A percentile compares a stretch with the other conserved stretches of the same genome.
phyloP scores from a whole-genome alignment of 2,329 filamentous ascomycete species.

The Phoma sp. region DNA sequence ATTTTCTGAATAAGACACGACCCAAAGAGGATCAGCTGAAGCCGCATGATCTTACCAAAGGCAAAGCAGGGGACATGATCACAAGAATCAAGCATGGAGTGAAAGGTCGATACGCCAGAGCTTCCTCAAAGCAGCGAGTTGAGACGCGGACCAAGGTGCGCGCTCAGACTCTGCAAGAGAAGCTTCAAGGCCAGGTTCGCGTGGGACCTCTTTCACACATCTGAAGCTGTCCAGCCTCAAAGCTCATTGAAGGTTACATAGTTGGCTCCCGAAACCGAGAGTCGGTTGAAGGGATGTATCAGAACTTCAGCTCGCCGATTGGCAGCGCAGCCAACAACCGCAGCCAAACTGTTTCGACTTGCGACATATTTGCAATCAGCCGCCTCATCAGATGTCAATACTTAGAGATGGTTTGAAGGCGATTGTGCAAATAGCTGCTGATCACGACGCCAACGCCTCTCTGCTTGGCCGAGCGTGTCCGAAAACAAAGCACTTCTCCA shows the following conservation, averaged over 20 bases:
- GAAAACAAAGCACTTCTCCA: background rate
- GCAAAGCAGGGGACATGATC: slow-evolving; percentile 87
- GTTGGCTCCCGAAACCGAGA: too few relatives aligned
- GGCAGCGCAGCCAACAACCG: background rate
- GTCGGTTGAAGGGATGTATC: too few relatives aligned
- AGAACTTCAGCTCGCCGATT: too few relatives aligned
- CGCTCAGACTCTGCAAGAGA: slow-evolving; percentile 53
- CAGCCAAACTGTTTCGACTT: background rate
- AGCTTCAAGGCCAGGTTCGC: slow-evolving; percentile 52
- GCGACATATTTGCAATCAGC: background rate
- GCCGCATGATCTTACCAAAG: slow-evolving; percentile 70
- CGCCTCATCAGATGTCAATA: background rate
- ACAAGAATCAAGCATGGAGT: slow-evolving; percentile 89
- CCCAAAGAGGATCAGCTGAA: slow-evolving; percentile 62
- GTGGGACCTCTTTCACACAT: slow-evolving; percentile 53
- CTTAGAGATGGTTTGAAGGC: background rate
- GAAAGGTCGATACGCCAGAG: slow-evolving; percentile 59
- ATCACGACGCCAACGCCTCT: background rate
- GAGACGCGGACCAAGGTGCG: slow-evolving; percentile 50
- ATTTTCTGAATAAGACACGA: slow-evolving; percentile 72
- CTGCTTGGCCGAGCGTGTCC: background rate
- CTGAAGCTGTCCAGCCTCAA: background rate
- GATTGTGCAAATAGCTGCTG: background rate
- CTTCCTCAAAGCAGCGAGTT: slow-evolving; percentile 39
- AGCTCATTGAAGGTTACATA: too few relatives aligned